Base-by-base conservation (phyloP, 1,284 basidiomycete genomes). In the Trametes pubescens region DNA sequence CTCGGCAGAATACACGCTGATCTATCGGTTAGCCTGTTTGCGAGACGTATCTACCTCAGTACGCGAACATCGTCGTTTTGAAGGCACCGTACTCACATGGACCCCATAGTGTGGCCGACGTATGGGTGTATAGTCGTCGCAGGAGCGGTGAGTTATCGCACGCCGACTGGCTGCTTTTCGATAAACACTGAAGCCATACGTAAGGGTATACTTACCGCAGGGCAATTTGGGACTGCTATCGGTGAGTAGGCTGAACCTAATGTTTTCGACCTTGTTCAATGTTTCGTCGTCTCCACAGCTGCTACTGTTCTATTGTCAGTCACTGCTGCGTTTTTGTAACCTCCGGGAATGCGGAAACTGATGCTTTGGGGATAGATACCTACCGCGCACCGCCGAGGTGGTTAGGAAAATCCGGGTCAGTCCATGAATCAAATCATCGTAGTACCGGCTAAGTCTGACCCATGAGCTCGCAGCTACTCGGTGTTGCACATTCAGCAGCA, bases 241-340 rank as follows among this genome's bases (percentile, higher is more conserved):
- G 52, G 44, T 59, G 49, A 51, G 49, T 9, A 16, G 18, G 18
- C 18, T 16, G 18, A 8, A 5, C 3, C 1, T 5, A 24, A 2
- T 14, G 32, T 26, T 7, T 14, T 16, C 35, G 22, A 1, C 13
- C n/a, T 10, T 4, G 34, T n/a, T 22, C 51, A 24, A 10, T 5
- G 18, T 34, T 16, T 48, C 5, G n/a, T 18, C 18, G 11, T 18
- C 2, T 13, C 2, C 11, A 1, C 14, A 65, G 64, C 59, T 35
- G 46, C 59, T 8, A 55, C 59, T 0, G 52, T 48, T 1, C 38
- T 65, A 1, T n/a, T 65, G 64, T 65, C 1, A 38, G 64, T 46
- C 21, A 6, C 24, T 46, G 18, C 11, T 13, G 21, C 51, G 6
- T 14, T 6, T 14, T 18, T 9, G 4, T 18, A 4, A 29, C 18